Percentiles rank a stretch among this genome's conserved stretches.
Evolutionary conservation across 1,284 basidiomycete species (phyloP).

Genomic region (Omphalotus olearius): DNA sequence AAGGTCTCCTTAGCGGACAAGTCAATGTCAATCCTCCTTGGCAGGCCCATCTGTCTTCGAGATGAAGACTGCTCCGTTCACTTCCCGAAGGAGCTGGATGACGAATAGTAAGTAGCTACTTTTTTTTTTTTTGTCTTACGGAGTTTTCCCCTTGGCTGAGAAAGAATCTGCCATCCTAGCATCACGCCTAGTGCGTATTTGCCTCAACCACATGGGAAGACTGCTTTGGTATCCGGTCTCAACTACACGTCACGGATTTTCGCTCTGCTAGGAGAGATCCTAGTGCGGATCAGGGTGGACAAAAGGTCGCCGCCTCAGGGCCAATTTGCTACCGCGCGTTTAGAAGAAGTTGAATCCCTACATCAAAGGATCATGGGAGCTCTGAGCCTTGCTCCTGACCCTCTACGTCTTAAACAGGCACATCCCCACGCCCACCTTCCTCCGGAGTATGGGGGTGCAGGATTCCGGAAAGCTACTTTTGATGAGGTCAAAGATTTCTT

Average conservation of each 20-base stretch:
- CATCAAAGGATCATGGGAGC: conserved; percentile 69
- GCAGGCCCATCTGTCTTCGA: conserved; percentile 74
- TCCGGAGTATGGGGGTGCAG: conserved; percentile 61
- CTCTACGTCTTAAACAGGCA: conserved; percentile 59
- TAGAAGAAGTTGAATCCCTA: conserved; percentile 76
- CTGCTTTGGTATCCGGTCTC: conserved; percentile 77
- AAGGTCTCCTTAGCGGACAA: conserved; percentile 60
- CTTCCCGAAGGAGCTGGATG: conserved; percentile 81
- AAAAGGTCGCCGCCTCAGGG: conserved; percentile 80
- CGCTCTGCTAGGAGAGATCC: conserved; percentile 76
- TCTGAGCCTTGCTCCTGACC: conserved; percentile 66
- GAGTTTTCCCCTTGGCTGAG: conserved; percentile 1
- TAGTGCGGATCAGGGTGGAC: conserved; percentile 79
- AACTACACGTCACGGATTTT: conserved; percentile 86
- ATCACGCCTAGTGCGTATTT: conserved; percentile 78
- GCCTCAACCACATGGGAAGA: conserved; percentile 78
- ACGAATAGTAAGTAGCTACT: conserved; percentile 67
- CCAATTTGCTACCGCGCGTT: conserved; percentile 73
- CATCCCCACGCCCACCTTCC: conserved; percentile 38
- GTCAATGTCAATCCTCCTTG: conserved; percentile 81
- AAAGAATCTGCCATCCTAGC: conserved; percentile 36
- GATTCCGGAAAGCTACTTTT: conserved; percentile 75
- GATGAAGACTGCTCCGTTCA: conserved; percentile 86
- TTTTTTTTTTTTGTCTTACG: conserved; percentile 18
- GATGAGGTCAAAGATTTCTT: conserved; percentile 87